Conservation (phyloP, 495 filamentous ascomycete genomes). For the Aspergillus indologenus region DNA sequence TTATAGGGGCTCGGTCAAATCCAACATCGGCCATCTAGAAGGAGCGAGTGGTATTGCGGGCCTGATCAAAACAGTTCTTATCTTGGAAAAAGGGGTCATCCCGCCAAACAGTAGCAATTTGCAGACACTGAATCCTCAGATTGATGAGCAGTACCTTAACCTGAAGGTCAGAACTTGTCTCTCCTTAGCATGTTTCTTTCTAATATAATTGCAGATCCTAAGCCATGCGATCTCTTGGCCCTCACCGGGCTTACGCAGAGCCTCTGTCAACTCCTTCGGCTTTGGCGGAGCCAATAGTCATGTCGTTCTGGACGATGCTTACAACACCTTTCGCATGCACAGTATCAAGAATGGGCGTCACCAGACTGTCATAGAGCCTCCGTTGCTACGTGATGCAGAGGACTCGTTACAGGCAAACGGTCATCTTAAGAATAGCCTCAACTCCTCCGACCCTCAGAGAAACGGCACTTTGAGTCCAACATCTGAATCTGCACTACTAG, state of each 20-base stretch:
- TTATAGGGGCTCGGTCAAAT: slow-evolving; percentile 21
- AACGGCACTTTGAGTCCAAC: background rate
- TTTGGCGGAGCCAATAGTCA: slow-evolving; percentile 6
- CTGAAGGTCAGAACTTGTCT: slow-evolving; percentile 7
- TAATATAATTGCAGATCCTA: background rate
- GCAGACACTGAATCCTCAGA: slow-evolving; percentile 23
- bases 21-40: slow-evolving; percentile 32
- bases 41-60: slow-evolving; percentile 34
- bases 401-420: background rate
- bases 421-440: background rate
- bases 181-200: background rate
- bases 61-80: slow-evolving; percentile 38
- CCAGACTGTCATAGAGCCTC: background rate
- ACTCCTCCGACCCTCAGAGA: background rate
- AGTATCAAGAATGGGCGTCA: background rate
- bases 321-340: background rate
- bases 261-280: slow-evolving; percentile 2
- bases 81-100: slow-evolving; percentile 40
- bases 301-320: slow-evolving; percentile 2
- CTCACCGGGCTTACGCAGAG: background rate
- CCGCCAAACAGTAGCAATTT: slow-evolving; percentile 26
- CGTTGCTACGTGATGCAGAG: background rate
- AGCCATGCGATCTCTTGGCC: background rate
- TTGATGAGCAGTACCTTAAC: slow-evolving; percentile 11
- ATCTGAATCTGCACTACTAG: background rate